A percentile compares a stretch with the other conserved stretches of the same genome.
These are phyloP conservation scores for Lolium multiflorum DNA, from an alignment of 176 grass and related monocot genomes.

Conservation along the genomic window DNA sequence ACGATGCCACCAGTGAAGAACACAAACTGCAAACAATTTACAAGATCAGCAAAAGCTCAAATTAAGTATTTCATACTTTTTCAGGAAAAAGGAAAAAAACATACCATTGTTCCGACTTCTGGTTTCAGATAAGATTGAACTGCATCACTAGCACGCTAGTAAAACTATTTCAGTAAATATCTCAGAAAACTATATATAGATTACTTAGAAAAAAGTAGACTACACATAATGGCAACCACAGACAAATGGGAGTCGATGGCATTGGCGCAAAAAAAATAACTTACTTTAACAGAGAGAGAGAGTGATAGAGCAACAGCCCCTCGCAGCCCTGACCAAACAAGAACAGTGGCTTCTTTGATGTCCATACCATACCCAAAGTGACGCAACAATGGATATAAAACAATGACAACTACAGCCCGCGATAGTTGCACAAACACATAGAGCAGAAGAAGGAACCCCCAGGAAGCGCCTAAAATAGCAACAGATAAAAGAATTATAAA, in stretches of 20 bases:
- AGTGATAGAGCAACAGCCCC: slow-evolving; percentile 88
- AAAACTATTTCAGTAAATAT: slow-evolving; percentile 40
- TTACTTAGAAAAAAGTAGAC: background rate
- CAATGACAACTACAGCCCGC: slow-evolving; percentile 70
- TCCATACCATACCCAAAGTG: slow-evolving; percentile 92
- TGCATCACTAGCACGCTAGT: slow-evolving; percentile 65
- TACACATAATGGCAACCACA: slow-evolving; percentile 32
- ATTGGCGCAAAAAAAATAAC: slow-evolving; percentile 31
- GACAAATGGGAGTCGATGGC: background rate
- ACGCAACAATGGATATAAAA: slow-evolving; percentile 74
- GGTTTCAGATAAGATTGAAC: slow-evolving; percentile 59
- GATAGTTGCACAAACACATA: slow-evolving; percentile 86
- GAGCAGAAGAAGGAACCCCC: slow-evolving; percentile 85
- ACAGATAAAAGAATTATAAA: slow-evolving; percentile 29
- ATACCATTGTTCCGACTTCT: slow-evolving; percentile 89
- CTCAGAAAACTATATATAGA: slow-evolving; percentile 2
- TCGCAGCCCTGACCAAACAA: slow-evolving; percentile 86
- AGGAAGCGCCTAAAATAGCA: slow-evolving; percentile 76
- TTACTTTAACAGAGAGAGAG: slow-evolving; percentile 85
- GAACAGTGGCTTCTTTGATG: slow-evolving; percentile 78
- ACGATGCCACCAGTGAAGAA: slow-evolving; percentile 97
- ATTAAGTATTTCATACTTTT: slow-evolving; percentile 2
- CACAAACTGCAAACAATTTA: slow-evolving; percentile 74
- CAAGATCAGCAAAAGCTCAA: slow-evolving; percentile 36
- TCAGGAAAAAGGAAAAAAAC: background rate